Base-by-base conservation (phyloP, 164 flowering plant species). In the Santalum album region DNA sequence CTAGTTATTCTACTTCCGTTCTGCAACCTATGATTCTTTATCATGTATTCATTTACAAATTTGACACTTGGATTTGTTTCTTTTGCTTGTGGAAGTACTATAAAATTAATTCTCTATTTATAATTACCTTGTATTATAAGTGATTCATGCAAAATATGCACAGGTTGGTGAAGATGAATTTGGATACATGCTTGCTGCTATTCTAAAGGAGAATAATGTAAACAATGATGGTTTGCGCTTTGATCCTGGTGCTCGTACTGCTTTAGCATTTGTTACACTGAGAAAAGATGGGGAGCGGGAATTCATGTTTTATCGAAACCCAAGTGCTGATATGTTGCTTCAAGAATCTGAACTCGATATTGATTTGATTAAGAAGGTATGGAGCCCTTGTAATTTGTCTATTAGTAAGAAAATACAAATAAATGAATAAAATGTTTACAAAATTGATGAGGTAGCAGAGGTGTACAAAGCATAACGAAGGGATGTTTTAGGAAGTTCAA, bases 251-350 rank as follows among this genome's bases (percentile, higher is more conserved):
- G 99, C 99, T 24, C 75, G 99, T 51, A 92, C 99, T 53, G 99
- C 97, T 63, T 76, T 92, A 60, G 99, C 99, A 51, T 92, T 92
- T 70, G 99, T 92, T 27, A 92, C 96, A 12, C 57, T 92, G 63
- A 81, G 68, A 59, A 71, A 67, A 22, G 89, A 80, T 70, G 99
- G 99, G 53, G 97, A 92, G 56, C 94, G 99, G 9, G 96, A 92
- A 40, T 92, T 92, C 78, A 92, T 92, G 99, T 92, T 92, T 66
- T 92, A 83, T 46, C 84, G 99, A 23, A 92, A 92, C 54, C 99
- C 99, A n/a, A 92, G 97, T 77, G 99, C 99, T 35, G 97, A 92
- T 75, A 92, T 92, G 99, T 72, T 92, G 58, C 91, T 92, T 59
- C 67, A 78, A 66, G 96, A 83, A 69, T 42, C 69, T 22, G 99